Percentiles rank a stretch among this genome's conserved stretches.
These are phyloP conservation scores for Claviceps quebecensis DNA, from an alignment of 2,329 filamentous ascomycete species.

Conservation along the genomic window DNA sequence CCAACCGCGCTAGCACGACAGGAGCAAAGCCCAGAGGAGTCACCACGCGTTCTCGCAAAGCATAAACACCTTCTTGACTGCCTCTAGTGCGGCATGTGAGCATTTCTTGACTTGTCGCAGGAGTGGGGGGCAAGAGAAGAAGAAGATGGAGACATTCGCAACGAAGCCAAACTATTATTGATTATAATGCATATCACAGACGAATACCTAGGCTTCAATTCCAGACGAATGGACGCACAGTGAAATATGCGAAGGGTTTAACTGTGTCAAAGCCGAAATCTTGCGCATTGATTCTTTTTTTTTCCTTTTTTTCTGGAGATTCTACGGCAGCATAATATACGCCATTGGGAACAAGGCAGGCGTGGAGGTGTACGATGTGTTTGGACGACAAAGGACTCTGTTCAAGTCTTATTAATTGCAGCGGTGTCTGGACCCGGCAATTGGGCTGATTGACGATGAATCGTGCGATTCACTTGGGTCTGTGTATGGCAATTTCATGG, in stretches of 20 bases:
- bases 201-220: not conserved
- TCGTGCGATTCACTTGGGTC: conserved; percentile 12
- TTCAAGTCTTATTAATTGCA: conserved; percentile 15
- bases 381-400: conserved; percentile 5
- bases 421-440: conserved; percentile 16
- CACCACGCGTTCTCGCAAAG: conserved; percentile 56
- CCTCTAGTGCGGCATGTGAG: not conserved
- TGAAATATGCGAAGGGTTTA: not conserved
- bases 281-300: not conserved
- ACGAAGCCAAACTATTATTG: not conserved
- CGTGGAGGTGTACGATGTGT: conserved; percentile 1
- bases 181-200: not conserved
- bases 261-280: conserved; percentile 4
- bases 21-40: conserved; percentile 44
- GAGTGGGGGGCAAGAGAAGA: not conserved
- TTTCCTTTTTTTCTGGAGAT: not conserved
- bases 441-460: conserved; percentile 13
- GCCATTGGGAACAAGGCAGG: not conserved
- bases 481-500: conserved; percentile 7
- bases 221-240: not conserved
- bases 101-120: not conserved
- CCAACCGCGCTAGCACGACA: conserved; percentile 38
- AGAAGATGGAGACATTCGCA: not conserved
- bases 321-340: conserved; percentile 1
- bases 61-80: conserved; percentile 18